Evolutionary conservation across 148 eudicot genomes (phyloP), one percentile per base, ranked within the genome.

Genomic region (Heliosperma pusillum): DNA sequence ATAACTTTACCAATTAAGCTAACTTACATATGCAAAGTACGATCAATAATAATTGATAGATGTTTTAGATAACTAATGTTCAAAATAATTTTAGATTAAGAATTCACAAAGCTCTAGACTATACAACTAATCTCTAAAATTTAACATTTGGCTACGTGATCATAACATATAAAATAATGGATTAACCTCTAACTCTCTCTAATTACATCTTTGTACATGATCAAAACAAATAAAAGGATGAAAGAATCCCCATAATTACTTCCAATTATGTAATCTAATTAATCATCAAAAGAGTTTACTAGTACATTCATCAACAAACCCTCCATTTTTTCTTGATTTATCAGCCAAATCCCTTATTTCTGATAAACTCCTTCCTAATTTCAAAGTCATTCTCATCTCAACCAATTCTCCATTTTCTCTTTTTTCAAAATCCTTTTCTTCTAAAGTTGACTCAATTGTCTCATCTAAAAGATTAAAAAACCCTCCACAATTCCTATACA

Each of bases 401-500:
- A 90, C 71, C 77, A 88, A 61, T 63, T 90, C 84, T 4, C 87
- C 91, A 76, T 88, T 85, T 58, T 90, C 88, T 69, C 87, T 82
- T 24, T 74, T 75, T 5, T 45, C 67, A 5, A 64, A 72, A 52
- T 82, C 83, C 0, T 5, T 20, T 56, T 86, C 86, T 66, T 77
- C 83, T 58, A 86, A 61, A 25, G 60, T 77, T 0, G 77, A 62
- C 78, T 79, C 87, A 9, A 83, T 79, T 19, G 47, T 70, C 57
- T 85, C 90, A 65, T 83, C 86, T 70, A 91, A 27, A 2, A 71
- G 69, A 47, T 76, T 74, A 44, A 86, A 91, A 50, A 83, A 89
- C 1, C 93, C 93, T 17, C 85, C 93, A 75, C 83, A 83, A 75
- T 85, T 85, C 72, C 90, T 85, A 40, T 91, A 91, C 93, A 91